phyloP scores from a whole-genome alignment of 2,329 filamentous ascomycete species.

The Stachybotrys chartarum region DNA sequence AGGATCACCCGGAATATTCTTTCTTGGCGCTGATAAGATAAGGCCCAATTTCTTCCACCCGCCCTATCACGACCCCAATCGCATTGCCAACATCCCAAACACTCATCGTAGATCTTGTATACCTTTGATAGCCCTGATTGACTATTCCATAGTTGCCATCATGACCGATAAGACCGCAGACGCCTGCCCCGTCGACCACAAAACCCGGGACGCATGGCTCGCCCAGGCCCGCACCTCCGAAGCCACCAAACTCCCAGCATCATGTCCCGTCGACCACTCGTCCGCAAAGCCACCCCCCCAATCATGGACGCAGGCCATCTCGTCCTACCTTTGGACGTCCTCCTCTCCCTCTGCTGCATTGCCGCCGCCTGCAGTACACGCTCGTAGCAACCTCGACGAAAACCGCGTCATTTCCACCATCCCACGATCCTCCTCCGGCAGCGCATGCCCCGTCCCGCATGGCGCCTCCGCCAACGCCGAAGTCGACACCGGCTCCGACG shows the following conservation, averaged over 20 bases:
- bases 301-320: conserved; percentile 36
- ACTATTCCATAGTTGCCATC: background rate
- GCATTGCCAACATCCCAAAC: background rate
- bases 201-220: conserved; percentile 82
- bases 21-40: background rate
- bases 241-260: conserved; percentile 19
- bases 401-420: conserved; percentile 75
- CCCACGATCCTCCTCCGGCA: conserved; percentile 48
- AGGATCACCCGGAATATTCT: background rate
- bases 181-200: conserved; percentile 83
- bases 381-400: conserved; percentile 41
- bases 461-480: conserved; percentile 62
- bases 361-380: background rate
- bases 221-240: conserved; percentile 53
- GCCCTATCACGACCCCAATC: background rate
- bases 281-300: conserved; percentile 14
- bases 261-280: conserved; percentile 26
- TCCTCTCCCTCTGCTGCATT: conserved; percentile 11
- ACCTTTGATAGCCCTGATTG: background rate
- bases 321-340: conserved; percentile 33
- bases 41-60: background rate
- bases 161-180: conserved; percentile 20
- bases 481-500: conserved; percentile 62
- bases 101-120: background rate
- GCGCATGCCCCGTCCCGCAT: conserved; percentile 31